Evolutionary conservation across 805 yeast genomes (phyloP).

Genomic region (Saccharomycopsis sp.): DNA sequence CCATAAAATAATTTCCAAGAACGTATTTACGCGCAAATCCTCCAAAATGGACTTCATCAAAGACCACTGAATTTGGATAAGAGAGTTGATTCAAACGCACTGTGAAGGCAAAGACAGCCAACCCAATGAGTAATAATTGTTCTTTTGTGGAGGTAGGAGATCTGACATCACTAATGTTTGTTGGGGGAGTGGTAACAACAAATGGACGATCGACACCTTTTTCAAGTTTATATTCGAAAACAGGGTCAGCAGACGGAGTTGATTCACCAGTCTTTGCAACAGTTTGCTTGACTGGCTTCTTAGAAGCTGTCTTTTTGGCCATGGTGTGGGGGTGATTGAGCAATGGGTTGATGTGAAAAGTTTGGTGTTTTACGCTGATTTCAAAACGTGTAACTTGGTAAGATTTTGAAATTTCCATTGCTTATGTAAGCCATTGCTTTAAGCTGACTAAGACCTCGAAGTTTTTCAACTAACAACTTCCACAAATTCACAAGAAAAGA

Average conservation of each 20-base stretch:
- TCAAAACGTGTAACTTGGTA: too few species aligned
- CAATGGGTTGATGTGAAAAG: too few species aligned
- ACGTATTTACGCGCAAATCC: constrained; percentile 87
- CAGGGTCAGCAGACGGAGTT: constrained; percentile 24
- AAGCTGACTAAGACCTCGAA: too few species aligned
- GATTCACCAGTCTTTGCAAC: neutral
- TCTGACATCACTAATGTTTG: constrained; percentile 31
- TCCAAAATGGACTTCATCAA: constrained; percentile 85
- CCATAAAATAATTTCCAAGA: constrained; percentile 55
- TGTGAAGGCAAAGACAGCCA: constrained; percentile 40
- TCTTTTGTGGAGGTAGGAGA: constrained; percentile 30
- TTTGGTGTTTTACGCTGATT: too few species aligned
- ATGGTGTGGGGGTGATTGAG: too few species aligned
- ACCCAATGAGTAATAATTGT: constrained; percentile 28
- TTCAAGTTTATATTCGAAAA: constrained; percentile 35
- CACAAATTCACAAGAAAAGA: too few species aligned
- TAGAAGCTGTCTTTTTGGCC: constrained; percentile 11
- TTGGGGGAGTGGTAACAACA: constrained; percentile 41
- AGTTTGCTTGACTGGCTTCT: neutral
- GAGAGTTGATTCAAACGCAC: constrained; percentile 55
- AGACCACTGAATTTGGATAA: constrained; percentile 73
- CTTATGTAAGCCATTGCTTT: too few species aligned
- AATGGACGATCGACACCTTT: constrained; percentile 47
- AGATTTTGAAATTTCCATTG: too few species aligned
- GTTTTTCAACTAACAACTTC: too few species aligned